These are phyloP conservation scores for Phytophthora agathidicida DNA, from an alignment of 352 stramenopile species.

Conservation along the genomic window DNA sequence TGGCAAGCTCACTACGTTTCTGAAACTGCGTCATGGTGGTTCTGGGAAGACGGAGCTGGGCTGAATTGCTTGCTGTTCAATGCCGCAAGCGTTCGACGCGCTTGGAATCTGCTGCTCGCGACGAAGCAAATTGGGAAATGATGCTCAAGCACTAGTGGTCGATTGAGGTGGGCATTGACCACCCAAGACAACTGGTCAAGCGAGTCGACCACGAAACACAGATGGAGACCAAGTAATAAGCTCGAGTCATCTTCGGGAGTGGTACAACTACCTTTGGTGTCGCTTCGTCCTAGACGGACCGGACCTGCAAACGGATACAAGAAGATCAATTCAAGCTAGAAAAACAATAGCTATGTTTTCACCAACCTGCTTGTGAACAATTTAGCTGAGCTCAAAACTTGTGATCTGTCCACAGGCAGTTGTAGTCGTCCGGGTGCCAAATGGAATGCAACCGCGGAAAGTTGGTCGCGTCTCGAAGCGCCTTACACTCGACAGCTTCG, in stretches of 20 bases:
- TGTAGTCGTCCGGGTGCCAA: constrained; percentile 71
- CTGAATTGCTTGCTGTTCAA: constrained; percentile 16
- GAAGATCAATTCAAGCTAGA: not conserved
- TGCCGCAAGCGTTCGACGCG: no score
- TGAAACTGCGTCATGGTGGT: constrained; percentile 7
- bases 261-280: constrained; percentile 4
- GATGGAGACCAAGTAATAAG: not conserved
- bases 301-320: not conserved
- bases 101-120: no score
- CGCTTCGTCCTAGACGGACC: constrained; percentile 7
- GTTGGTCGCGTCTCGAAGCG: constrained; percentile 43
- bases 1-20: not conserved
- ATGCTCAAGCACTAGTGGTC: constrained; percentile 2
- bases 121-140: constrained; percentile 25
- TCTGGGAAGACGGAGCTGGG: no score
- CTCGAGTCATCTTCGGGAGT: constrained; percentile 11
- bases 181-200: constrained; percentile 4
- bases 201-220: constrained; percentile 6
- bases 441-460: constrained; percentile 57
- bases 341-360: not conserved
- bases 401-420: constrained; percentile 69
- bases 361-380: constrained; percentile 1
- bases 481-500: constrained; percentile 42
- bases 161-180: not conserved
- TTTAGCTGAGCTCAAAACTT: constrained; percentile 33